These are phyloP conservation scores for Nectriaceae sp. DNA, from an alignment of 2,329 filamentous ascomycete genomes.

Conservation along the genomic window DNA sequence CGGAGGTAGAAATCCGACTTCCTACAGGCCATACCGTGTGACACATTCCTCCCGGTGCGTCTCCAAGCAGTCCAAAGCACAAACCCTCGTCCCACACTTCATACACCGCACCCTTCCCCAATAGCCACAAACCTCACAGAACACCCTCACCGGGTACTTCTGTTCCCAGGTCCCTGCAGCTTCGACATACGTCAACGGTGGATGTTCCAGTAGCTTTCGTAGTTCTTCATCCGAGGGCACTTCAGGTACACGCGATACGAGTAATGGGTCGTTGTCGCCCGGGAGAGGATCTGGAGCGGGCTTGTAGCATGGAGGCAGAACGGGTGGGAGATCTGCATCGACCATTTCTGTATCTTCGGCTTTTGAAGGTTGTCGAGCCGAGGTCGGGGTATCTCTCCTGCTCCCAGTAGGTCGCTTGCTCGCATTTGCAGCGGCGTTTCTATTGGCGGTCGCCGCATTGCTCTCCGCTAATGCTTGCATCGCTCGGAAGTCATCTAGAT, in stretches of 20 bases:
- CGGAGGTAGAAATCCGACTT: not conserved
- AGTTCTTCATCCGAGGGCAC: conserved; percentile 64
- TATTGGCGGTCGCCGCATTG: conserved; percentile 29
- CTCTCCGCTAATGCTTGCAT: conserved; percentile 49
- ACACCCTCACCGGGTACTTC: conserved; percentile 61
- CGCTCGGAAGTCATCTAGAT: conserved; percentile 78
- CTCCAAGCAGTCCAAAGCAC: conserved; percentile 73
- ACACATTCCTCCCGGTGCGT: conserved; percentile 73
- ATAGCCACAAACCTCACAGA: conserved; percentile 81
- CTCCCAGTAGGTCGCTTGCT: conserved; percentile 27
- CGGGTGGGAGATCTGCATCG: conserved; percentile 28
- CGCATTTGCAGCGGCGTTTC: conserved; percentile 29
- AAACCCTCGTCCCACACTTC: conserved; percentile 78
- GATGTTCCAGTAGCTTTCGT: conserved; percentile 61
- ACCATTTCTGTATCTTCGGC: conserved; percentile 31
- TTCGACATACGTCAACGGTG: conserved; percentile 69
- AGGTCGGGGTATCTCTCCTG: conserved; percentile 26
- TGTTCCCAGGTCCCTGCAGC: conserved; percentile 51
- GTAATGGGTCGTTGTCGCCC: conserved; percentile 57
- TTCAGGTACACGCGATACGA: conserved; percentile 58
- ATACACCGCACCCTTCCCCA: conserved; percentile 77
- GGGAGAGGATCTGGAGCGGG: conserved; percentile 43
- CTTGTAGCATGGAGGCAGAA: conserved; percentile 38
- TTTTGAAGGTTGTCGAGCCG: conserved; percentile 14
- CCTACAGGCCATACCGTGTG: conserved; percentile 59